phyloP scores from a whole-genome alignment of 176 grass and related monocot species.

The Oryza meridionalis region DNA sequence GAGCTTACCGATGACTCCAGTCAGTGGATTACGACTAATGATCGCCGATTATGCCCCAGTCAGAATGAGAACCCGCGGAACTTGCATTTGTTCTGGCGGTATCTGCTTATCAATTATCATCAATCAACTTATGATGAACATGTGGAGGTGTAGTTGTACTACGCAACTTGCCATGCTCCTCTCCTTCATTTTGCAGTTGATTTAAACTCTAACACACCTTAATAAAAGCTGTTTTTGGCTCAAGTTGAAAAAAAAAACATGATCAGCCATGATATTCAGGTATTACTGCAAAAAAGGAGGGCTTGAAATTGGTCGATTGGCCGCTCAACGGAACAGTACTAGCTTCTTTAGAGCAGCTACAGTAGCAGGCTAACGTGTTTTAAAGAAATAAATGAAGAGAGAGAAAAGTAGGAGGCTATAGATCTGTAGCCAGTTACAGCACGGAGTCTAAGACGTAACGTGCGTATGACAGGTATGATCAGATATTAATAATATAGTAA shows the following conservation, averaged over 20 bases:
- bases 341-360: too few relatives aligned
- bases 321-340: not conserved
- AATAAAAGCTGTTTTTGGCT: too few relatives aligned
- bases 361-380: too few relatives aligned
- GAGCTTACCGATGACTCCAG: conserved; percentile 22
- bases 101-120: not conserved
- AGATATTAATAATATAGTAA: too few relatives aligned
- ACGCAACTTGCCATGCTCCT: conserved; percentile 1
- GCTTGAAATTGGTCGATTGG: not conserved
- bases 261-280: not conserved
- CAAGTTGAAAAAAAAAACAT: not conserved
- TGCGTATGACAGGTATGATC: too few relatives aligned
- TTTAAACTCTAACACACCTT: too few relatives aligned
- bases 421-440: too few relatives aligned
- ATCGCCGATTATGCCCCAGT: conserved; percentile 21
- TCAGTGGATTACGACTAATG: conserved; percentile 35
- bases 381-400: too few relatives aligned
- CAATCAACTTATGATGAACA: not conserved
- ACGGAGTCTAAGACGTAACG: too few relatives aligned
- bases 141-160: not conserved
- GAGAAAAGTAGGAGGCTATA: too few relatives aligned
- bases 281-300: not conserved
- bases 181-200: not conserved
- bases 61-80: conserved; percentile 3
- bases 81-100: not conserved